Percentiles rank a stretch among this genome's conserved stretches.
Evolutionary conservation across 2,329 filamentous ascomycete genomes (phyloP).

Genomic region (Aureobasidium melanogenum): DNA sequence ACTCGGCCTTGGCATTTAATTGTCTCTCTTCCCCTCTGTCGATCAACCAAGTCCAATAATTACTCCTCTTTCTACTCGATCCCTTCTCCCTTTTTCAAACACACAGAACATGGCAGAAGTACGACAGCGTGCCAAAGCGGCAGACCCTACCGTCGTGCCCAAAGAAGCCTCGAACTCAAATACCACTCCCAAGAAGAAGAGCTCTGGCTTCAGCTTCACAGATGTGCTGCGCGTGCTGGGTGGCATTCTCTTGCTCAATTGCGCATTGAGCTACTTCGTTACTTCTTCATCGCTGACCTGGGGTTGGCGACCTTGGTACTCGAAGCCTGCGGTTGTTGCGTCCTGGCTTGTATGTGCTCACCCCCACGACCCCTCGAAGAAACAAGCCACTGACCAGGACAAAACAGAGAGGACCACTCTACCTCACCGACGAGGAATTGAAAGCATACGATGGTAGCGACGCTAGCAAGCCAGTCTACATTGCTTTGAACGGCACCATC

Average conservation of each 20-base stretch:
- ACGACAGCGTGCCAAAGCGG: constrained; percentile 1
- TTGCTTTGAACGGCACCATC: constrained; percentile 81
- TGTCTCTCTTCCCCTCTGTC: neutral
- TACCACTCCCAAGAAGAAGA: neutral
- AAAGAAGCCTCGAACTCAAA: neutral
- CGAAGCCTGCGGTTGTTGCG: constrained; percentile 48
- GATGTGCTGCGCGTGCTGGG: constrained; percentile 28
- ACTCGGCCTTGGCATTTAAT: constrained; percentile 2
- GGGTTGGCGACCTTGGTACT: constrained; percentile 58
- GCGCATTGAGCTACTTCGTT: constrained; percentile 30
- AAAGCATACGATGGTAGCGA: constrained; percentile 68
- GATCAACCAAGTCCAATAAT: neutral
- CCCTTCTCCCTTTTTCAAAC: neutral
- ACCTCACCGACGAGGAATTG: constrained; percentile 69
- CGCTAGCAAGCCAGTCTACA: constrained; percentile 67
- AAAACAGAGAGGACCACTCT: constrained; percentile 46
- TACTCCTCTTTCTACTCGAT: neutral
- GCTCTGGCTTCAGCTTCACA: constrained; percentile 10
- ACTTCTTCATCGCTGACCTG: constrained; percentile 51
- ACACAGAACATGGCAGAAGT: neutral
- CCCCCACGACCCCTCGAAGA: neutral
- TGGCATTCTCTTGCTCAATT: constrained; percentile 27
- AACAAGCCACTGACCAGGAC: neutral
- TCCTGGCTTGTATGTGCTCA: constrained; percentile 48
- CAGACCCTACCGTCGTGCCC: neutral